Evolutionary conservation across 371 early-diverging fungal genomes (phyloP), one percentile per base, ranked within the genome.

Genomic region (Syncephalis plumigaleata): DNA sequence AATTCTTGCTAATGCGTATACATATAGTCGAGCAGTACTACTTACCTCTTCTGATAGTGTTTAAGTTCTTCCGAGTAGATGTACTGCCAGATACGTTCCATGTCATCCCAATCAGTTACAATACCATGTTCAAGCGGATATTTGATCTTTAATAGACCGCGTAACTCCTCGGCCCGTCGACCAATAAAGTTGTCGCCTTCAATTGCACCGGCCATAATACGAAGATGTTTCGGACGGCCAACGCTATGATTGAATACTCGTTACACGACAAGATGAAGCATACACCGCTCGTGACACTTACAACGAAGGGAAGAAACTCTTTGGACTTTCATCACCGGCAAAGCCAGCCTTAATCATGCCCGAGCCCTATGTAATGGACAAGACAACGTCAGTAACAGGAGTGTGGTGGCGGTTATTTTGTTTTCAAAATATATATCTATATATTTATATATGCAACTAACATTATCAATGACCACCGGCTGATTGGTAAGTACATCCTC

Each of bases 331-430:
- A 52, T 90, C 92, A 42, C 97, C 97, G 16, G 97, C 93, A 67
- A 96, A 94, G 36, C 97, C 97, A 44, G 92, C 91, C 63, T 96
- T 96, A 61, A 91, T 88, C 54, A 89, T 81, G 40, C 95, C 95
- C 26, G 95, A 94, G 36, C 93, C 95, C 90, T 90, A 66, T 48
- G 51, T 47, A 50, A 59, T 54, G 54, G 56, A 56, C 11, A 36
- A n/a, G 48, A 31, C 4, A 7, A 31, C 31, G 11, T 11, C 31
- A 31, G n/a, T n/a, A n/a, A n/a, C n/a, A n/a, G n/a, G n/a, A n/a
- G n/a, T n/a, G n/a, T n/a, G n/a, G n/a, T n/a, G n/a, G n/a, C n/a
- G n/a, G n/a, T n/a, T n/a, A n/a, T n/a, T n/a, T n/a, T n/a, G n/a
- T n/a, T n/a, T n/a, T n/a, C n/a, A n/a, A n/a, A n/a, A n/a, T n/a